A percentile compares a stretch with the other conserved stretches of the same genome.
phyloP scores from a whole-genome alignment of 805 yeast species.

The Cyberlindnera petersonii region DNA sequence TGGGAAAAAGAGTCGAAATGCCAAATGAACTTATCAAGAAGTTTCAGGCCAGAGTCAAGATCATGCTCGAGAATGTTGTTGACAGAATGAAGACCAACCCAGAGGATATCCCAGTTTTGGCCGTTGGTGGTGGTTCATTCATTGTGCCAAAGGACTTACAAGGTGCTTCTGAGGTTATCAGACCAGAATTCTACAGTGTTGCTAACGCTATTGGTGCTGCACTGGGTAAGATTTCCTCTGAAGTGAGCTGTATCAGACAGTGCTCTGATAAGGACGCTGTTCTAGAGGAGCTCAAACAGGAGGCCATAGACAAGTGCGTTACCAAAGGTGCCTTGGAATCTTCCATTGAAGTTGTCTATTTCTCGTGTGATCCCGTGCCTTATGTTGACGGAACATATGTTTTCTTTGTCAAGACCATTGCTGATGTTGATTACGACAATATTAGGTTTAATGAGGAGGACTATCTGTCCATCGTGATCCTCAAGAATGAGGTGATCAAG shows the following conservation, averaged over 20 bases:
- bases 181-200: conserved; percentile 39
- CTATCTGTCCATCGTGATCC: not conserved
- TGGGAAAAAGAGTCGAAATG: not conserved
- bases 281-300: conserved; percentile 21
- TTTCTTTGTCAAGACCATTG: conserved; percentile 20
- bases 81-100: conserved; percentile 44
- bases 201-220: conserved; percentile 53
- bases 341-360: conserved; percentile 26
- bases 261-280: conserved; percentile 16
- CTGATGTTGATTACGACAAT: conserved; percentile 22
- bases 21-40: conserved; percentile 8
- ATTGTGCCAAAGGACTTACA: conserved; percentile 36
- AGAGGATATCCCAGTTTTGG: conserved; percentile 39
- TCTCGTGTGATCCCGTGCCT: conserved; percentile 28
- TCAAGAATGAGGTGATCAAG: conserved; percentile 5
- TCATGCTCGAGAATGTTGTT: conserved; percentile 35
- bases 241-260: conserved; percentile 11
- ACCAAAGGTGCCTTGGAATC: conserved; percentile 27
- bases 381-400: conserved; percentile 30
- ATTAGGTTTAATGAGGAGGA: conserved; percentile 13
- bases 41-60: conserved; percentile 15
- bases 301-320: conserved; percentile 22
- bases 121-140: conserved; percentile 50
- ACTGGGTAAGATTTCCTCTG: conserved; percentile 38
- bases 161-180: conserved; percentile 40